Percentiles rank a stretch among this genome's conserved stretches.
Evolutionary conservation across 1,284 basidiomycete species (phyloP).

Genomic region (Ustilago loliicola): DNA sequence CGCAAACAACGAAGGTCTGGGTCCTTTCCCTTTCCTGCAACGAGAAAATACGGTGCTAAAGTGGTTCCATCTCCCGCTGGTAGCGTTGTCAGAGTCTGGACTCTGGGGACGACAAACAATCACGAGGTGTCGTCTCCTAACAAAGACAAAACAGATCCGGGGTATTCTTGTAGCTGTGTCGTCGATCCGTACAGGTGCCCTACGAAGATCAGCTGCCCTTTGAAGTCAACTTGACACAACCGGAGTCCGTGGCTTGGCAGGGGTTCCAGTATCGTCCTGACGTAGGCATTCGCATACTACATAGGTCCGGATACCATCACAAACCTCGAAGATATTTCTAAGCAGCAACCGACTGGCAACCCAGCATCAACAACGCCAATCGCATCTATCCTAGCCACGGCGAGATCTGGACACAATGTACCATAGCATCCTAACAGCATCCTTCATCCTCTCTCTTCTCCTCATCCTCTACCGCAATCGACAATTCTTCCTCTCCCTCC

Average conservation of each 20-base stretch:
- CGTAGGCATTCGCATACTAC: background rate
- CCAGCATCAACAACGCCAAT: background rate
- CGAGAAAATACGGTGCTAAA: background rate
- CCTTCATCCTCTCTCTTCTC: constrained; percentile 37
- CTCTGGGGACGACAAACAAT: too few relatives aligned
- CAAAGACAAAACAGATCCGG: background rate
- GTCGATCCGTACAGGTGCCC: background rate
- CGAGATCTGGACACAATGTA: too few relatives aligned
- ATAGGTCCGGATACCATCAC: background rate
- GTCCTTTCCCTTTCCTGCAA: background rate
- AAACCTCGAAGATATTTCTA: background rate
- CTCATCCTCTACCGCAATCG: constrained; percentile 45
- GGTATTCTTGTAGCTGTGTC: background rate
- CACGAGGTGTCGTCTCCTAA: background rate
- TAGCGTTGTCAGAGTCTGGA: too few relatives aligned
- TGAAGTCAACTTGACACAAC: background rate
- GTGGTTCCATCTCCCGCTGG: too few relatives aligned
- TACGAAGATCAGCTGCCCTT: background rate
- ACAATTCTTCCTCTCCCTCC: constrained; percentile 24
- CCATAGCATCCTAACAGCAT: constrained; percentile 39
- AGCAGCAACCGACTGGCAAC: background rate
- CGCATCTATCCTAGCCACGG: background rate
- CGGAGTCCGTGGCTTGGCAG: background rate
- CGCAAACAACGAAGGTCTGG: too few relatives aligned
- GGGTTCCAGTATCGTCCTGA: background rate